Base-by-base conservation (phyloP, 2,329 filamentous ascomycete genomes). In the Cladobotryum protrusum region DNA sequence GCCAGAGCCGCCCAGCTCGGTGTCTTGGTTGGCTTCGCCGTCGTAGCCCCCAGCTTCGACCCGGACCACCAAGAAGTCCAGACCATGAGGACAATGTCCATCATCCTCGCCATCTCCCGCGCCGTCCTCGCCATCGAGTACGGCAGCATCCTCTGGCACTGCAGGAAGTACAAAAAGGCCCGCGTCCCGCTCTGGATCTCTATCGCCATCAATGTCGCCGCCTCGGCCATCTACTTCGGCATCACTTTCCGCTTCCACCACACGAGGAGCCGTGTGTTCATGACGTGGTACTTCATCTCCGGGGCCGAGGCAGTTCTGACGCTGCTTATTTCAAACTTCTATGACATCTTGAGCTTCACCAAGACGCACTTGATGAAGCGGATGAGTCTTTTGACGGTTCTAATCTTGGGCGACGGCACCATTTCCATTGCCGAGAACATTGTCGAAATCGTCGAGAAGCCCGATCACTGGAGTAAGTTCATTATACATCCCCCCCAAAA, bases 361-460 rank as follows among this genome's bases (percentile, higher is more conserved):
- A 71, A 77, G 49, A 85, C 80, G 0, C 80, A 85, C 60, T 63
- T 86, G 48, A 81, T 82, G 58, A 79, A 82, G 58, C 74, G 83
- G 9, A 77, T 86, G 74, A 77, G 75, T 12, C 69, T 85, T 2
- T 68, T 86, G 49, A 86, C 82, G 0, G 70, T 85, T 43, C 83
- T 86, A 53, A 81, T 86, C 49, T 75, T 86, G 51, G 82, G 83
- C 13, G 82, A 86, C 58, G 81, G 81, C 45, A 77, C 83, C 14
- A 82, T 85, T 36, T 75, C 78, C n/a, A 68, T 85, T 7, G 66
- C 67, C 1, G 66, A 69, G 49, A 70, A 71, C 34, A 77, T 85
- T 15, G 77, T 75, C 37, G 75, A 71, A 1, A 67, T 76, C 8
- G 72, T 74, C 1, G 66, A 74, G 50, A 65, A 64, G 24, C 67